Percentiles rank a stretch among this genome's conserved stretches.
These are phyloP conservation scores for Paragyromitra xinjiangensis DNA, from an alignment of 495 filamentous ascomycete species.

Conservation along the genomic window DNA sequence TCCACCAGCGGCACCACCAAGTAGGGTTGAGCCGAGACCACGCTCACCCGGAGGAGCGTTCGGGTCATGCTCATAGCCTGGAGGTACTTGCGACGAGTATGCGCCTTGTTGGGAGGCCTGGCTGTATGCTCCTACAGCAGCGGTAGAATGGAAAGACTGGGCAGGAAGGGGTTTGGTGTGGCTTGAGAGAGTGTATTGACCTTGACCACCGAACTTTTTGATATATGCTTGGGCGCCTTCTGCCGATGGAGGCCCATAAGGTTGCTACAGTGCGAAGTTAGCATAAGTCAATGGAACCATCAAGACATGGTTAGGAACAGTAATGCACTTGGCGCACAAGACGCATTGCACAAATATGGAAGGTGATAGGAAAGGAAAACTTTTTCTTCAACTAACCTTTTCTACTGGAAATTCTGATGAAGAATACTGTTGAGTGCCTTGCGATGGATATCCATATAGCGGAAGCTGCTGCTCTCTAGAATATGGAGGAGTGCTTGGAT, in stretches of 20 bases:
- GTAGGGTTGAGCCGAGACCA: conserved; percentile 61
- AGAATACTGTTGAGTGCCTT: conserved; percentile 13
- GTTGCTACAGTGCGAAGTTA: conserved; percentile 32
- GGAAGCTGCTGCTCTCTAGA: conserved; percentile 14
- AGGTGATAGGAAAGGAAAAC: background rate
- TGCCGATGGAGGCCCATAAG: conserved; percentile 25
- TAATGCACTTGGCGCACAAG: conserved; percentile 13
- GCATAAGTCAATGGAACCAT: background rate
- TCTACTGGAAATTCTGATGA: conserved; percentile 21
- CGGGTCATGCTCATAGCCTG: conserved; percentile 32
- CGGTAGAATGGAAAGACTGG: conserved; percentile 6
- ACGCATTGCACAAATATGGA: conserved; percentile 8
- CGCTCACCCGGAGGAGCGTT: conserved; percentile 57
- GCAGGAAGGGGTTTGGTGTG: background rate
- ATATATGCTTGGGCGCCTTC: conserved; percentile 41
- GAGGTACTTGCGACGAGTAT: conserved; percentile 34
- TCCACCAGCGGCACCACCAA: conserved; percentile 62
- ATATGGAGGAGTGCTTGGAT: conserved; percentile 10
- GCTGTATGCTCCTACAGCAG: conserved; percentile 17
- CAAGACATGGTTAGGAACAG: background rate
- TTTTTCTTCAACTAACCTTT: conserved; percentile 28
- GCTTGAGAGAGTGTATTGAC: conserved; percentile 17
- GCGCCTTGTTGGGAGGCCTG: conserved; percentile 21
- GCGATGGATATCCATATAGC: background rate
- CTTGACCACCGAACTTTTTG: conserved; percentile 38